Evolutionary conservation across 768 basidiomycete genomes (phyloP).

Genomic region (Boletus eberwhitei): DNA sequence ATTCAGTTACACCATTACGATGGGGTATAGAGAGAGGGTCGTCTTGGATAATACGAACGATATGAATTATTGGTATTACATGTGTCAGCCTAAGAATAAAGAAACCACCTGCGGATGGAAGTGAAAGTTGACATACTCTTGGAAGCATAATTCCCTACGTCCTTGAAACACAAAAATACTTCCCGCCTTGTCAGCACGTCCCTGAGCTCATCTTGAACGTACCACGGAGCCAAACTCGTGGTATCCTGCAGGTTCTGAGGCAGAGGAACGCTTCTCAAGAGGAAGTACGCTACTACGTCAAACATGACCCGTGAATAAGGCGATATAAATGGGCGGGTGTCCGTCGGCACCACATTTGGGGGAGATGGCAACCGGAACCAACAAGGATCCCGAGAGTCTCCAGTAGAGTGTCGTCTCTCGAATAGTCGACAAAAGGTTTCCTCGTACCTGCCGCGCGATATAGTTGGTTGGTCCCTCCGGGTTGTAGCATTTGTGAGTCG

Average conservation of each 20-base stretch:
- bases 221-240: background rate
- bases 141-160: background rate
- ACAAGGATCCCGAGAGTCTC: background rate
- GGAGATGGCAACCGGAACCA: constrained; percentile 1
- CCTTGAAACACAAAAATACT: too few relatives aligned
- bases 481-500: too few relatives aligned
- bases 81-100: too few relatives aligned
- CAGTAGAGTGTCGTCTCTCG: background rate
- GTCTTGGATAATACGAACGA: background rate
- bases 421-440: too few relatives aligned
- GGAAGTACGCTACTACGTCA: background rate
- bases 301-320: background rate
- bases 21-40: background rate
- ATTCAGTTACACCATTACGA: background rate
- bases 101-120: background rate
- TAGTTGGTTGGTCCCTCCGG: too few relatives aligned
- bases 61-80: background rate
- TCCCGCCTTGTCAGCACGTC: background rate
- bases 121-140: background rate
- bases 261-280: background rate
- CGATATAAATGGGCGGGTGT: background rate
- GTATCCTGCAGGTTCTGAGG: background rate
- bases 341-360: background rate
- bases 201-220: background rate
- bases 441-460: too few relatives aligned